Percentiles rank a stretch among this genome's conserved stretches.
phyloP scores from a whole-genome alignment of 495 filamentous ascomycete genomes.

The Penicillium lagena region DNA sequence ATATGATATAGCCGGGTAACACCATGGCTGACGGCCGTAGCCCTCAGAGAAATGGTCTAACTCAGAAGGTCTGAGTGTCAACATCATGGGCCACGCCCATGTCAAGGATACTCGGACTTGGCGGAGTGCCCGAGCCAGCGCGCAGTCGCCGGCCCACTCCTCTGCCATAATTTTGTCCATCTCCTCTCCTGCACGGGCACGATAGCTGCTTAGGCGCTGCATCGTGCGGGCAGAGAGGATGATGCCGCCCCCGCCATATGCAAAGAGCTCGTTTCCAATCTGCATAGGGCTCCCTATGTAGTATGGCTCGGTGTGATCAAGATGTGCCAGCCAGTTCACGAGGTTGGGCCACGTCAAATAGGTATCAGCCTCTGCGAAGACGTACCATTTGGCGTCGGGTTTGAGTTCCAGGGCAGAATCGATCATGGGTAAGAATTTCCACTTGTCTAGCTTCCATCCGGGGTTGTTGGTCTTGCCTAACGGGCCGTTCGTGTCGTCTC shows the following conservation, averaged over 20 bases:
- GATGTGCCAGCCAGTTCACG: constrained; percentile 45
- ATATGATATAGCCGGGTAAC: constrained; percentile 41
- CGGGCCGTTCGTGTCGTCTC: constrained; percentile 27
- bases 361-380: constrained; percentile 61
- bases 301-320: constrained; percentile 41
- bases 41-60: constrained; percentile 35
- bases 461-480: constrained; percentile 31
- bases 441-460: constrained; percentile 60
- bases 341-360: constrained; percentile 59
- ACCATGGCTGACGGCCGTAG: constrained; percentile 39
- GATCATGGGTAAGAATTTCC: constrained; percentile 61
- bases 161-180: constrained; percentile 21
- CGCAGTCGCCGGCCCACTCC: constrained; percentile 32
- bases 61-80: constrained; percentile 23
- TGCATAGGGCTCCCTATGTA: constrained; percentile 49
- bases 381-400: constrained; percentile 53
- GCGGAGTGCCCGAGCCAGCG: constrained; percentile 33
- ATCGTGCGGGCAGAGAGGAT: constrained; percentile 32
- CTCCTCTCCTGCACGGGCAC: constrained; percentile 8
- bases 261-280: constrained; percentile 40
- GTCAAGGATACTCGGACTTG: constrained; percentile 25
- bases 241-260: constrained; percentile 58
- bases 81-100: constrained; percentile 36
- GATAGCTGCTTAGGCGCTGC: constrained; percentile 13
- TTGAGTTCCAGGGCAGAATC: constrained; percentile 45